Percentiles rank a stretch among this genome's conserved stretches.
phyloP scores from a whole-genome alignment of 2,329 filamentous ascomycete species.

The Paraphaeosphaeria minitans region DNA sequence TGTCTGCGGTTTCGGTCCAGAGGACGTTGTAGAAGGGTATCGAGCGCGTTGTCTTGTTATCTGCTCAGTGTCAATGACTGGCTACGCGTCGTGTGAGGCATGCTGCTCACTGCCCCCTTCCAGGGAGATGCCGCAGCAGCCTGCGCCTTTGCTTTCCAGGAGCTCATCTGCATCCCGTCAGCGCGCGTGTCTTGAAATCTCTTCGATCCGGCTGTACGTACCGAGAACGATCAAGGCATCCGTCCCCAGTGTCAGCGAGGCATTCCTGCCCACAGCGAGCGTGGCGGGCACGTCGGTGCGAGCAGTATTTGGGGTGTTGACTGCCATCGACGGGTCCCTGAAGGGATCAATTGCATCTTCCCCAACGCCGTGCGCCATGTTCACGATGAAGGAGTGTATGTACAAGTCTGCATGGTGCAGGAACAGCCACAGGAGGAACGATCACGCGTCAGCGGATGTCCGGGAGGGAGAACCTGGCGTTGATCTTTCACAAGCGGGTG shows the following conservation, averaged over 20 bases:
- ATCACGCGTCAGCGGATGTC: background rate
- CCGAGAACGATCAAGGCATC: slow-evolving; percentile 66
- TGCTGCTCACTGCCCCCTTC: slow-evolving; percentile 53
- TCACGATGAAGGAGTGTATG: slow-evolving; percentile 17
- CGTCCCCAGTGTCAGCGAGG: slow-evolving; percentile 64
- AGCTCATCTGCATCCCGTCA: slow-evolving; percentile 56
- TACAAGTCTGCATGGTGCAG: background rate
- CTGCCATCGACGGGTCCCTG: slow-evolving; percentile 32
- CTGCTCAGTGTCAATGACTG: slow-evolving; percentile 33
- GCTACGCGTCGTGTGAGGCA: background rate
- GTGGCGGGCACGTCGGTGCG: slow-evolving; percentile 41
- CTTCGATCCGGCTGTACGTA: slow-evolving; percentile 36
- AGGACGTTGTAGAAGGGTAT: slow-evolving; percentile 85
- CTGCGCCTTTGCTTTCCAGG: slow-evolving; percentile 53
- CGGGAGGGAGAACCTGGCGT: background rate
- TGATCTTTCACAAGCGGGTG: background rate
- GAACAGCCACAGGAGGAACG: background rate
- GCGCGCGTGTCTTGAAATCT: slow-evolving; percentile 1
- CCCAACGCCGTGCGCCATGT: slow-evolving; percentile 28
- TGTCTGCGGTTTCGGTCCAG: slow-evolving; percentile 71
- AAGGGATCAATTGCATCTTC: slow-evolving; percentile 32
- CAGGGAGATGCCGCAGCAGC: slow-evolving; percentile 62
- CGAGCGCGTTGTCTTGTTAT: slow-evolving; percentile 57
- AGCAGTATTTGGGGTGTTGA: slow-evolving; percentile 12
- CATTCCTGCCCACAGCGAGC: slow-evolving; percentile 61